Evolutionary conservation across 192 early-diverging fungal species (phyloP).

Genomic region (Coemansia pectinata): DNA sequence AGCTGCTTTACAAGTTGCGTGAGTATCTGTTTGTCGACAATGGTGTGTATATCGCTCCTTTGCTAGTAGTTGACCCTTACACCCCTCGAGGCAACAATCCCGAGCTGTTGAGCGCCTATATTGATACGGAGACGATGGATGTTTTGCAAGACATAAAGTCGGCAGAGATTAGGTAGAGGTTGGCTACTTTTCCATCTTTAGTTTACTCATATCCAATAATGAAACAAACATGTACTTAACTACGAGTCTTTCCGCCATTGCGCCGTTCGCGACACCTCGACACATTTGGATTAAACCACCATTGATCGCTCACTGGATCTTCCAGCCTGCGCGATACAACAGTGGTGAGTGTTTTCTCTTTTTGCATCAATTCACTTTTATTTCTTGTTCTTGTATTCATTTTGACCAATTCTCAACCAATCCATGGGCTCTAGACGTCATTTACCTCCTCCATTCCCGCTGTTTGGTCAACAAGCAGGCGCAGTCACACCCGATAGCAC

Average conservation of each 20-base stretch:
- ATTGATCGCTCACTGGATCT: no score
- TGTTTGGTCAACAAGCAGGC: background rate
- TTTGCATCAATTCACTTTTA: background rate
- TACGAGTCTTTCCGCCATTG: no score
- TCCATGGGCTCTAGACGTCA: constrained; percentile 4
- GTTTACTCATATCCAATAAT: no score
- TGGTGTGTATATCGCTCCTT: background rate
- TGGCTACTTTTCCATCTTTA: no score
- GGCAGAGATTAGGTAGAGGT: background rate
- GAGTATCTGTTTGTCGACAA: background rate
- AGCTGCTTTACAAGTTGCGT: background rate
- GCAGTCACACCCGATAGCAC: background rate
- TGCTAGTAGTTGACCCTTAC: background rate
- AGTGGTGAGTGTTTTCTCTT: background rate
- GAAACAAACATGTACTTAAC: no score
- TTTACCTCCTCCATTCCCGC: background rate
- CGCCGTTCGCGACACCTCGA: no score
- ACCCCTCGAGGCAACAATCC: background rate
- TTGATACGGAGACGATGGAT: background rate
- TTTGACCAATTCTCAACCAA: background rate
- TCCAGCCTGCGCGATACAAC: no score
- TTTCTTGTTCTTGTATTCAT: background rate
- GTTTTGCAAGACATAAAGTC: background rate
- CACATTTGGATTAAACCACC: no score
- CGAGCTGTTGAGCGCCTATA: background rate